Conservation (phyloP, 192 early-diverging fungal genomes). For the Coemansia sp. region DNA sequence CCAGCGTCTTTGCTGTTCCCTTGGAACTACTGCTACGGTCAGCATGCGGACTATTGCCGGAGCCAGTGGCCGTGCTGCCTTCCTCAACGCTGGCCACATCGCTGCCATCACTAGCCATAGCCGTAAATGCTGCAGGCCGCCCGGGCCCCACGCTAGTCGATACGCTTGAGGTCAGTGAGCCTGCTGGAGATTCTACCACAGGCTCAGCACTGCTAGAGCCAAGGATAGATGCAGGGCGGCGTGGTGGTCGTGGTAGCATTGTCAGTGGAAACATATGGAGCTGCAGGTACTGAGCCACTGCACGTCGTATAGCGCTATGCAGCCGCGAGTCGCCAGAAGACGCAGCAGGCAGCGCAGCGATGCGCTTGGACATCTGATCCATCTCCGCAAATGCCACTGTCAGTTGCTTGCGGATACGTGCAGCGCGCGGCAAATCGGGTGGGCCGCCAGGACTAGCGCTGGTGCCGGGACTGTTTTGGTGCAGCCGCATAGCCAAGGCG, state of each 20-base stretch:
- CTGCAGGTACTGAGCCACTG: constrained; percentile 70
- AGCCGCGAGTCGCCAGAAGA: constrained; percentile 57
- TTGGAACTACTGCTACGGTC: too few species aligned
- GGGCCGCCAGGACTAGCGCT: neutral
- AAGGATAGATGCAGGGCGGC: constrained; percentile 17
- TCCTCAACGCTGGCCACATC: neutral
- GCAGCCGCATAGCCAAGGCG: constrained; percentile 12
- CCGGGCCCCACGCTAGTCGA: constrained; percentile 11
- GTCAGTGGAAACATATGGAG: constrained; percentile 75
- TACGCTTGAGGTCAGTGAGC: constrained; percentile 19
- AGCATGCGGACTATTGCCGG: constrained; percentile 2
- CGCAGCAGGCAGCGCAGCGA: constrained; percentile 54
- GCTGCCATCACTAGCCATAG: neutral
- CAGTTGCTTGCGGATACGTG: constrained; percentile 61
- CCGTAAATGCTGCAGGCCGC: neutral
- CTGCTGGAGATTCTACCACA: constrained; percentile 3
- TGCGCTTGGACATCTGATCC: constrained; percentile 63
- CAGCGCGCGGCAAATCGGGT: constrained; percentile 58
- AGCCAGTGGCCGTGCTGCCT: constrained; percentile 5
- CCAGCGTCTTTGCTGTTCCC: neutral
- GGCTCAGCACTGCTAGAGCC: neutral
- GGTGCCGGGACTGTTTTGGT: neutral
- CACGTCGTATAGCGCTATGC: constrained; percentile 61
- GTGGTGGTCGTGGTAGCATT: constrained; percentile 63
- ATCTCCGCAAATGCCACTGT: constrained; percentile 63